Percentiles rank a stretch among this genome's conserved stretches.
Conservation (phyloP, 2,329 filamentous ascomycete species). For the Talaromyces sp. region DNA sequence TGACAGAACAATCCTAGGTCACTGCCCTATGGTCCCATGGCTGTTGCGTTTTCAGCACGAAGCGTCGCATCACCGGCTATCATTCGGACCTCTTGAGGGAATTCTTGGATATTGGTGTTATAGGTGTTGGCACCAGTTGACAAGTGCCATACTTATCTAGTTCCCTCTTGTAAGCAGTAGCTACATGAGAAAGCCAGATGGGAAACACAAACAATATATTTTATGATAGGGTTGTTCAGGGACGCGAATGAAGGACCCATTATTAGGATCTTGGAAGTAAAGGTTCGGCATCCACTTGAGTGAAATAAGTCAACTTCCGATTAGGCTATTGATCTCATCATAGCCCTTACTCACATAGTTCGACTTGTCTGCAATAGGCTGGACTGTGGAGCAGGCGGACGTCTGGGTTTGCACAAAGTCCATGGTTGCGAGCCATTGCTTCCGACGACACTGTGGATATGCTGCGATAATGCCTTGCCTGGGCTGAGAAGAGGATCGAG, state of each 20-base stretch:
- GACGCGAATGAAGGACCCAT: not conserved
- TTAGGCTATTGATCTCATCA: too few relatives aligned
- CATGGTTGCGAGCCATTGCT: not conserved
- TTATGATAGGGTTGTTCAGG: not conserved
- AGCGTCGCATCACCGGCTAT: not conserved
- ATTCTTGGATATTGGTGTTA: not conserved
- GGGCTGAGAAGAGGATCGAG: not conserved
- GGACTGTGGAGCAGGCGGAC: not conserved
- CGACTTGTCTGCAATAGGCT: not conserved
- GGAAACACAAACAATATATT: not conserved
- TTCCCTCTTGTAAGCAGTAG: too few relatives aligned
- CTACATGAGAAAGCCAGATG: too few relatives aligned
- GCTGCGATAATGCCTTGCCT: not conserved
- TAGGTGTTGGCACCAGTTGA: not conserved
- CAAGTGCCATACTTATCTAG: not conserved
- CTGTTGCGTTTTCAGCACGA: not conserved
- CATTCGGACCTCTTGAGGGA: not conserved
- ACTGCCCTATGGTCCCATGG: not conserved
- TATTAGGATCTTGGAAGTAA: not conserved
- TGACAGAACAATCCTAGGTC: not conserved
- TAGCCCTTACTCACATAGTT: not conserved
- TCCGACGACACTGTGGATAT: not conserved
- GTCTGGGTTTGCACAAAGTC: not conserved
- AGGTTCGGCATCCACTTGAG: not conserved
- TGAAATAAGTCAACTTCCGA: too few relatives aligned